Base-by-base conservation (phyloP, 2,329 filamentous ascomycete genomes). In the Verticillium klebahnii region DNA sequence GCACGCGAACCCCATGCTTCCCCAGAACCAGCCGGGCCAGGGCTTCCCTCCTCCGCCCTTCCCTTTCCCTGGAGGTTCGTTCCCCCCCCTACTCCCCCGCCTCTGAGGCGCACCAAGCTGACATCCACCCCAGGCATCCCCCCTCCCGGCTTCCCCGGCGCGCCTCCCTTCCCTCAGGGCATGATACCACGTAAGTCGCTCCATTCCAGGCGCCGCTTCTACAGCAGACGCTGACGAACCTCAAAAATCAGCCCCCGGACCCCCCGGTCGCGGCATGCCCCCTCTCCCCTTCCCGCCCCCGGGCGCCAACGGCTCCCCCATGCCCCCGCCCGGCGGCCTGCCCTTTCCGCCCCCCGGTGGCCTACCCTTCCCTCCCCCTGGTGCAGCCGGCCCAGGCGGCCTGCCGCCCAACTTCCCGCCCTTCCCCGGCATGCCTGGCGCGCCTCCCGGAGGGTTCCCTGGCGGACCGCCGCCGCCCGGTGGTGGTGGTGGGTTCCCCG, bases 1-100 rank as follows among this genome's bases (percentile, higher is more conserved):
- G 66, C 87, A 88, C 71, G 87, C 87, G 64, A 97, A 96, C 76
- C 93, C 91, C 59, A 92, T 95, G 87, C 86, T 94, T 57, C 85
- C 82, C 12, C 85, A 88, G 71, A 88, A 88, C 76, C 88, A 88
- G 72, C 85, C 85, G 58, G 82, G 83, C 65, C 80, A 79, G 29
- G 76, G 75, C 68, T 75, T 77, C 65, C 74, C 82, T 59, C 81
- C 82, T 36, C 80, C 83, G 67, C 76, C 85, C 37, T 90, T 88
- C 71, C 82, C 78, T 63, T 89, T 92, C 72, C 87, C 88, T 55
- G 86, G 86, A 65, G 80, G 77, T 71, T 71, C 70, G 73, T 72
- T 65, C 25, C 69, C 70, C 70, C 50, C 68, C 5, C 32, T 6
- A 2, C 17, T 14, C 14, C 14, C 54, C 69, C 69, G 66, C 75